Conservation (phyloP, 148 eudicot genomes). For the Rhododendron griersonianum region DNA sequence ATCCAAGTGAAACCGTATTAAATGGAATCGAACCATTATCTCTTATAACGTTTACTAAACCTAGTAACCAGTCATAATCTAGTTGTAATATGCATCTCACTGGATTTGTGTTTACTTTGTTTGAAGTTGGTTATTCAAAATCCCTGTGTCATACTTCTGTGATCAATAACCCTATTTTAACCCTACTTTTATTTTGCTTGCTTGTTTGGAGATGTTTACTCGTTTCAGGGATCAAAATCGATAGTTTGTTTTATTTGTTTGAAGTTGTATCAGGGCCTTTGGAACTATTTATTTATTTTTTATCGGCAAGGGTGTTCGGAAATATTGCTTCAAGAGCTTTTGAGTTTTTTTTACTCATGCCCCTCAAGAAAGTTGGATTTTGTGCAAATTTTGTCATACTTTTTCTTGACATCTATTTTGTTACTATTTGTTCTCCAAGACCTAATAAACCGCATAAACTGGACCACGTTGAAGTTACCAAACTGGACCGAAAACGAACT, state of each 20-base stretch:
- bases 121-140: background rate
- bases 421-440: background rate
- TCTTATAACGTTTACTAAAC: background rate
- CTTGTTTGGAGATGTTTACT: background rate
- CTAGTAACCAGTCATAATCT: background rate
- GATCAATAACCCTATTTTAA: background rate
- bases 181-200: background rate
- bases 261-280: background rate
- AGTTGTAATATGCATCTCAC: background rate
- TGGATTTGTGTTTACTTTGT: background rate
- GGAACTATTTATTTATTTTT: background rate
- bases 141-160: background rate
- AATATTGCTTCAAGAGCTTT: background rate
- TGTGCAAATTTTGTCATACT: background rate
- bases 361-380: background rate
- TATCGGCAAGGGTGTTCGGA: background rate
- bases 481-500: background rate
- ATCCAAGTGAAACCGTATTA: background rate
- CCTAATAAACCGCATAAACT: background rate
- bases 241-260: background rate
- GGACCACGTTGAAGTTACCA: background rate
- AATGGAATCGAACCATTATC: background rate
- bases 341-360: background rate
- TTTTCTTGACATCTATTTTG: background rate
- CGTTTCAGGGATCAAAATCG: background rate